Evolutionary conservation across 768 basidiomycete species (phyloP), one percentile per base, ranked within the genome.

Genomic region (Trametes elegans): DNA sequence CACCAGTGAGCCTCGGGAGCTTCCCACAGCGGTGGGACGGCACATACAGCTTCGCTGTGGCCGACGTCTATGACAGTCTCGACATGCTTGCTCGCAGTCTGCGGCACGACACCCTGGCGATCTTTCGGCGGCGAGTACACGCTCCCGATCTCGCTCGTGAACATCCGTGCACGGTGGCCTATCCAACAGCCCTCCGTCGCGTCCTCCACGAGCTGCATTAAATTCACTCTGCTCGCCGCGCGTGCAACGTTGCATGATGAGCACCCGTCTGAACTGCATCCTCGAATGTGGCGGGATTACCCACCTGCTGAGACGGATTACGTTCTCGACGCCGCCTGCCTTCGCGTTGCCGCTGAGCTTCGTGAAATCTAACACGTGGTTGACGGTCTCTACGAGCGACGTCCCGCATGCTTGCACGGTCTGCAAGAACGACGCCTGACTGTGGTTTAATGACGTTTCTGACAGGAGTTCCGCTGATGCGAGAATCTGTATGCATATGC

Each of bases 151-250:
- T 86, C 84, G 19, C 87, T 86, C 46, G 82, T 79, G 26, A 81
- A 82, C 36, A 85, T 83, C 34, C 93, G 82, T 16, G 93, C 93
- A 24, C 88, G 82, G 64, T 93, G 84, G 11, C 95, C 94, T 38
- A 98, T 89, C 91, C 92, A 97, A 55, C 90, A 94, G 5, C 93
- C 92, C 60, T 97, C 94, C 23, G 94, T 85, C 5, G 90, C 91
- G 64, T 93, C 90, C 70, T 94, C 90, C 19, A 93, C 82, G 3
- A 93, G 78, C 64, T 88, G 85, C 76, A 89, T 82, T 58, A 93
- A 68, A 67, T 93, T 85, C 42, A 90, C 87, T 54, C 80, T 79
- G 49, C 13, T 14, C 5, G 18, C 9, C 11, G 18, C 18, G 27
- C n/a, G n/a, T n/a, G 13, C 7, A 44, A 35, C 11, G 29, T 40